Conservation (phyloP, 306 rosid species). For the Vigna trinervia region DNA sequence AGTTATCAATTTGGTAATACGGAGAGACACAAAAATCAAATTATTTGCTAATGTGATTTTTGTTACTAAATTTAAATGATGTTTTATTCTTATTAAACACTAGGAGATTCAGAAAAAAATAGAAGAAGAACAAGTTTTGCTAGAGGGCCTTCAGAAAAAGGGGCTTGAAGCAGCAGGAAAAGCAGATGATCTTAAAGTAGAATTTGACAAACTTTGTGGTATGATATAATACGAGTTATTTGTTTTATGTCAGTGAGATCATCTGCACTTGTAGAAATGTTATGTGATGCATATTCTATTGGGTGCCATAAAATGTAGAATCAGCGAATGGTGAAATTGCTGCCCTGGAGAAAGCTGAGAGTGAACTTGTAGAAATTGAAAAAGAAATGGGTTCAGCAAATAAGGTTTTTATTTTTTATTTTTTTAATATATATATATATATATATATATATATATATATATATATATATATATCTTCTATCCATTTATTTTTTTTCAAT, state of each 20-base stretch:
- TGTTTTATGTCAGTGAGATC: slow-evolving; percentile 30
- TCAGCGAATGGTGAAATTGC: slow-evolving; percentile 69
- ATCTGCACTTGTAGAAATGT: slow-evolving; percentile 30
- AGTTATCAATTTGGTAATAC: slow-evolving; percentile 20
- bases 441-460: too few relatives aligned
- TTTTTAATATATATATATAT: too few relatives aligned
- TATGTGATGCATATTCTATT: slow-evolving; percentile 38
- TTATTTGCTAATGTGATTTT: slow-evolving; percentile 14
- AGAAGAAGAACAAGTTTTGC: slow-evolving; percentile 46
- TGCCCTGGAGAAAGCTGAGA: slow-evolving; percentile 72
- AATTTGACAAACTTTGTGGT: slow-evolving; percentile 79
- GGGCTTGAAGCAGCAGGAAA: slow-evolving; percentile 61
- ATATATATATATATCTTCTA: background rate
- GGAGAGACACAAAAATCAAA: slow-evolving; percentile 29
- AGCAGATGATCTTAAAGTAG: slow-evolving; percentile 59
- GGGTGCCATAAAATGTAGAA: slow-evolving; percentile 54
- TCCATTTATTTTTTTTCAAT: background rate
- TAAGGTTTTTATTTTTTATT: slow-evolving; percentile 48
- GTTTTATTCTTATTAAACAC: slow-evolving; percentile 43
- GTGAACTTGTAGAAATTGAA: slow-evolving; percentile 67
- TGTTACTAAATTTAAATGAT: slow-evolving; percentile 8
- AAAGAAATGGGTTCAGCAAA: slow-evolving; percentile 55
- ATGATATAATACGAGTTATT: slow-evolving; percentile 41
- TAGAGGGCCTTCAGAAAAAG: slow-evolving; percentile 56
- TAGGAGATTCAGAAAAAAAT: slow-evolving; percentile 64